Evolutionary conservation across 78 protist species (phyloP), one percentile per base, ranked within the genome.

Genomic region (Dictyostelium intermedium): DNA sequence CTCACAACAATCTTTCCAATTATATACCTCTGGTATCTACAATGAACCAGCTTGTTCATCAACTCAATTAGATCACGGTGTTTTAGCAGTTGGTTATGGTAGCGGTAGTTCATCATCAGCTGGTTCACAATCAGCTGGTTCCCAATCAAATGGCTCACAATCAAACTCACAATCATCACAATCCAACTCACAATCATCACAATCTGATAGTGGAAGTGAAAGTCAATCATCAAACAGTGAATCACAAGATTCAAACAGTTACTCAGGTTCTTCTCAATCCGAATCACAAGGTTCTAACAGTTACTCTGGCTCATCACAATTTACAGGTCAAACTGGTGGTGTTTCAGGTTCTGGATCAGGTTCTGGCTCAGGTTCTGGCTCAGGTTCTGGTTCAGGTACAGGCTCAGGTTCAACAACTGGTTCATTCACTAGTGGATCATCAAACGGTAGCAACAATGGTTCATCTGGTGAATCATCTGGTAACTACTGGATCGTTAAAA

Each of bases 1-100:
- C 20, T 91, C 92, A 84, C 96, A 86, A 37, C 30, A 69, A 61
- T 69, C 97, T 9, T 97, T 97, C 97, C 98, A 97, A 92, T 92
- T 96, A 60, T 97, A 97, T 89, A 8, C 56, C 37, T 79, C 94
- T 3, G 98, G 98, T 82, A 95, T 97, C 85, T 78, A 91, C 76
- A 37, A 84, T 84, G 95, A 91, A 45, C 85, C 96, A 56, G 41
- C 39, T 8, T 95, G 97, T 61, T 91, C 96, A n/a, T 25, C 84
- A 53, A 92, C 97, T 27, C 60, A 23, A 53, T 92, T 98, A 16
- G 98, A 97, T 78, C 98, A 97, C 76, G 98, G 97, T 34, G 99
- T 98, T 23, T 81, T 96, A 45, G 96, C 92, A 5, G 98, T 97
- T 27, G 99, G 99, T 72, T 92, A 66, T 61, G 96, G 87, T 25